phyloP scores from a whole-genome alignment of 352 stramenopile genomes.

The Pythium dissotocum region DNA sequence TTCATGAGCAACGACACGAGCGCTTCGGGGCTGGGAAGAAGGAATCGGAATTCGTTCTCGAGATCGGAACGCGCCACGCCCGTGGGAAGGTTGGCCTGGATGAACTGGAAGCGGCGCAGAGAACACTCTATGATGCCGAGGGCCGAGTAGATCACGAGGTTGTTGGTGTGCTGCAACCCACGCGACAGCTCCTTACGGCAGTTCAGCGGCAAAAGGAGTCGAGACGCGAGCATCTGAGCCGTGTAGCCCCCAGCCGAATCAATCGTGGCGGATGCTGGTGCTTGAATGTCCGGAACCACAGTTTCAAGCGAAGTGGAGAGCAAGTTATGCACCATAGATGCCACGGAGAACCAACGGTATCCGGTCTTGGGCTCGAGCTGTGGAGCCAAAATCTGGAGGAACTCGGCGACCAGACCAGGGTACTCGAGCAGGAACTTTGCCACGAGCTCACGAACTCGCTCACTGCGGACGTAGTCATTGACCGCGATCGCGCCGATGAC shows the following conservation, averaged over 20 bases:
- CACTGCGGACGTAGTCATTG: constrained; percentile 59
- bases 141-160: constrained; percentile 73
- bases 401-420: constrained; percentile 59
- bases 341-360: constrained; percentile 80
- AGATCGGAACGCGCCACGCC: constrained; percentile 36
- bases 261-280: neutral
- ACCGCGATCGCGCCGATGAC: constrained; percentile 62
- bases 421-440: constrained; percentile 60
- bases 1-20: constrained; percentile 82
- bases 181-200: constrained; percentile 82
- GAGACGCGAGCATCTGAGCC: constrained; percentile 48
- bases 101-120: constrained; percentile 52
- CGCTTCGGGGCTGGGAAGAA: constrained; percentile 75
- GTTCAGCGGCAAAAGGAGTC: constrained; percentile 66
- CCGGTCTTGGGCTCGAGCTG: constrained; percentile 73
- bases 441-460: constrained; percentile 55
- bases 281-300: constrained; percentile 27
- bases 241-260: constrained; percentile 23
- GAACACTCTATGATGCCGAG: constrained; percentile 68
- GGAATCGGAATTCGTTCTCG: constrained; percentile 62
- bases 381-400: constrained; percentile 52
- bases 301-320: constrained; percentile 54
- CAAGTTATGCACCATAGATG: constrained; percentile 69
- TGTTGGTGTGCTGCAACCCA: constrained; percentile 73
- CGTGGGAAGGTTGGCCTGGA: constrained; percentile 30